phyloP scores from a whole-genome alignment of 352 stramenopile species.

The Phytophthora podocarpi region DNA sequence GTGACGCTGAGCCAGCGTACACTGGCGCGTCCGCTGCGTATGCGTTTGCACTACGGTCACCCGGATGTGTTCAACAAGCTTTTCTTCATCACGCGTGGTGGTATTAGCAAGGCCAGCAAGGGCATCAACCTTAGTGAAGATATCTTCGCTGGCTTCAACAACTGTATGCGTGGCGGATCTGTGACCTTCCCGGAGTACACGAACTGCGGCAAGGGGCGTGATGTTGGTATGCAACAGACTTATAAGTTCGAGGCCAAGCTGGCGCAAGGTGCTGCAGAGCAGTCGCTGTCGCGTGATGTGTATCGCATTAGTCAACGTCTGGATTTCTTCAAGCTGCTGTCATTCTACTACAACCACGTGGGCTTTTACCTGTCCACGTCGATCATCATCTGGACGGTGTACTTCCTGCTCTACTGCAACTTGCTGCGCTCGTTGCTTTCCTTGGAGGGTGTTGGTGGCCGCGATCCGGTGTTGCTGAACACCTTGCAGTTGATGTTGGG shows the following conservation, averaged over 20 bases:
- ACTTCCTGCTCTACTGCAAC: conserved; percentile 97
- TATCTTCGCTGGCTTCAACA: conserved; percentile 99
- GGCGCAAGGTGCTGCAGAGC: conserved; percentile 96
- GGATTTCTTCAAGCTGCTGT: conserved; percentile 98
- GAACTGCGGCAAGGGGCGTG: conserved; percentile 98
- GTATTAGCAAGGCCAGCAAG: conserved; percentile 99
- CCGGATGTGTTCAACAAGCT: conserved; percentile 99
- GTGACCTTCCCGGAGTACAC: conserved; percentile 99
- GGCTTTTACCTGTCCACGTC: conserved; percentile 98
- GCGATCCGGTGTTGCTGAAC: conserved; percentile 93
- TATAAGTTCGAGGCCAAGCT: conserved; percentile 99
- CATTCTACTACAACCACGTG: conserved; percentile 99
- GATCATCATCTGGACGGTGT: conserved; percentile 98
- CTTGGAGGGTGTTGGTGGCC: conserved; percentile 92
- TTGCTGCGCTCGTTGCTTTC: conserved; percentile 93
- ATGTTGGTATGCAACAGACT: conserved; percentile 99
- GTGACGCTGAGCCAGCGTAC: conserved; percentile 98
- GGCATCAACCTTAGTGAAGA: conserved; percentile 99
- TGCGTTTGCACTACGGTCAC: conserved; percentile 98
- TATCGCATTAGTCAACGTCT: conserved; percentile 97
- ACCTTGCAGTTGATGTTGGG: conserved; percentile 97
- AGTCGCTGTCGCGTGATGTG: conserved; percentile 98
- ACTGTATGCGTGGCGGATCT: conserved; percentile 95
- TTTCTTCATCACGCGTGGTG: conserved; percentile 98
- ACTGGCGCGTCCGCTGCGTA: conserved; percentile 94